phyloP scores from a whole-genome alignment of 2,329 filamentous ascomycete species.

The Dactylellina leptospora region DNA sequence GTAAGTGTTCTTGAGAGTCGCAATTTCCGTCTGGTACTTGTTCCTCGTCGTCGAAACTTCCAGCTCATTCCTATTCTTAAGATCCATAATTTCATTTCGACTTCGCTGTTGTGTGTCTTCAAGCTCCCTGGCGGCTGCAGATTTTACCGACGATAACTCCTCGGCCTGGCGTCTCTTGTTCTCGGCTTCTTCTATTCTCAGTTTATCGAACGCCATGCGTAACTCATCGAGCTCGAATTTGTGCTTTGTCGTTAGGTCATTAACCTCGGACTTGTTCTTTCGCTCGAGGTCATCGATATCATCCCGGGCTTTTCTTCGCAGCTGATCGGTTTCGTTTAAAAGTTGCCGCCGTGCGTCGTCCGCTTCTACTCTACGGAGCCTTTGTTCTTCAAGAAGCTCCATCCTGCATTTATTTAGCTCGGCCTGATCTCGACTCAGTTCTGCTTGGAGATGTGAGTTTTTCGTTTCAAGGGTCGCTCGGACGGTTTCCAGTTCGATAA shows the following conservation, averaged over 20 bases:
- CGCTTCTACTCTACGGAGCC: slow-evolving; percentile 64
- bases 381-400: slow-evolving; percentile 65
- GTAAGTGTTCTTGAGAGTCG: slow-evolving; percentile 37
- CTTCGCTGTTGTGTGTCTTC: slow-evolving; percentile 66
- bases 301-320: slow-evolving; percentile 65
- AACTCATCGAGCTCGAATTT: slow-evolving; percentile 74
- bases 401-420: slow-evolving; percentile 75
- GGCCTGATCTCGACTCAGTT: slow-evolving; percentile 56
- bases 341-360: slow-evolving; percentile 68
- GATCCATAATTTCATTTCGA: slow-evolving; percentile 63
- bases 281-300: slow-evolving; percentile 62
- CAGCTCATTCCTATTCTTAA: slow-evolving; percentile 65
- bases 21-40: slow-evolving; percentile 48
- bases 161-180: slow-evolving; percentile 55
- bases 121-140: slow-evolving; percentile 67
- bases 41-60: slow-evolving; percentile 59
- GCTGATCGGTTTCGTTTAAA: slow-evolving; percentile 67
- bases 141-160: slow-evolving; percentile 69
- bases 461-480: slow-evolving; percentile 64
- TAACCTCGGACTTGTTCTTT: slow-evolving; percentile 66
- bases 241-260: slow-evolving; percentile 70
- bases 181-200: slow-evolving; percentile 55
- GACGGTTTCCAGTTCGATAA: slow-evolving; percentile 68
- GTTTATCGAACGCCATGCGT: slow-evolving; percentile 69
- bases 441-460: slow-evolving; percentile 57